These are phyloP conservation scores for Pseudoscleropodium purum DNA, from an alignment of 225 moss, liverwort and hornwort species.

Conservation along the genomic window DNA sequence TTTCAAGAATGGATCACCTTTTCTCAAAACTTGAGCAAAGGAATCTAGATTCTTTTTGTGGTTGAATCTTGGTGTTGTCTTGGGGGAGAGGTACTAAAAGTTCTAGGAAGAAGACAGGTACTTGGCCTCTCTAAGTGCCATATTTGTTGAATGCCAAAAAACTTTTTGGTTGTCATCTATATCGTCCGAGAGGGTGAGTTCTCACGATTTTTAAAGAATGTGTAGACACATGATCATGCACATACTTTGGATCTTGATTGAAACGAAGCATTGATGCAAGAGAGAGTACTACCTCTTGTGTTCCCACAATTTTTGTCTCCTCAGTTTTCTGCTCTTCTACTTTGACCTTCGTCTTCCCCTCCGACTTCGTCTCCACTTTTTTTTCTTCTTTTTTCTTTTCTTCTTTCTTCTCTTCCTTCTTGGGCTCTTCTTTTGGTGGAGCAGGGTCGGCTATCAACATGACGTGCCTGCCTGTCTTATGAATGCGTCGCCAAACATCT, in stretches of 20 bases:
- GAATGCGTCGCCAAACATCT: constrained; percentile 42
- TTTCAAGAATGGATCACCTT: too few species aligned
- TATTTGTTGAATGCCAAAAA: neutral
- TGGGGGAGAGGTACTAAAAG: neutral
- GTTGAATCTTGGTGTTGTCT: neutral
- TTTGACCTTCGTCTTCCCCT: neutral
- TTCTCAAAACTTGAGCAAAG: neutral
- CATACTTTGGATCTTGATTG: neutral
- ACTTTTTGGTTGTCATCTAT: neutral
- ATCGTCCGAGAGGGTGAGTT: neutral
- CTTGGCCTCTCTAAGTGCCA: neutral
- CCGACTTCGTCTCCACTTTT: neutral
- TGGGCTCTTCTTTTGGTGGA: constrained; percentile 15
- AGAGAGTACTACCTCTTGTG: constrained; percentile 4
- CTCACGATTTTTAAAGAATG: neutral
- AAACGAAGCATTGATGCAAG: neutral
- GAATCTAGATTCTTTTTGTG: neutral
- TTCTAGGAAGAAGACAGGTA: neutral
- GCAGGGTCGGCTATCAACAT: constrained; percentile 19
- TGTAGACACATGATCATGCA: neutral
- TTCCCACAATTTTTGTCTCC: neutral
- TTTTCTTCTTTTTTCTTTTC: neutral
- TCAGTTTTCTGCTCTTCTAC: neutral
- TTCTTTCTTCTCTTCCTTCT: constrained; percentile 2
- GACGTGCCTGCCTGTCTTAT: constrained; percentile 31